Evolutionary conservation across 768 basidiomycete genomes (phyloP).

Genomic region (Paxillus ammoniavirescens): DNA sequence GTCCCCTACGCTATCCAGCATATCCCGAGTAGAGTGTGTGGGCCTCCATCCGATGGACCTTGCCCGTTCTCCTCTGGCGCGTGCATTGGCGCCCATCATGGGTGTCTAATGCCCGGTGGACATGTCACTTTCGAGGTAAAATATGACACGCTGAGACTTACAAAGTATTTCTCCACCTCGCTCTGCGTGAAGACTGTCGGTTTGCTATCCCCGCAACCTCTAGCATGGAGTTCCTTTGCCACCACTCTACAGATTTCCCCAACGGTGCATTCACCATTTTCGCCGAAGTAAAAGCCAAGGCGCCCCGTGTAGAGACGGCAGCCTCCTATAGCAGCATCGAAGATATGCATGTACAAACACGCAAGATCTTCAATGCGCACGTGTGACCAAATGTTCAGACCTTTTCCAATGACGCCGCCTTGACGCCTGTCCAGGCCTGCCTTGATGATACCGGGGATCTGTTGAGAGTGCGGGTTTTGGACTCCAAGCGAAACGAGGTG

Average conservation of each 20-base stretch:
- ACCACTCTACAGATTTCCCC: conserved; percentile 43
- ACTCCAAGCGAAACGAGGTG: conserved; percentile 50
- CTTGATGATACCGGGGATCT: conserved; percentile 48
- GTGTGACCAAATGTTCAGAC: conserved; percentile 60
- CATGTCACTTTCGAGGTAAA: neutral
- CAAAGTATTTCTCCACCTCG: conserved; percentile 18
- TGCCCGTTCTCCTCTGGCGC: conserved; percentile 18
- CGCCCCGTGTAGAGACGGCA: conserved; percentile 23
- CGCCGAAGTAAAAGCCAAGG: conserved; percentile 54
- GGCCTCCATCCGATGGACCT: conserved; percentile 23
- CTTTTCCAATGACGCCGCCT: conserved; percentile 55
- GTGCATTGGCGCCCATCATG: conserved; percentile 19
- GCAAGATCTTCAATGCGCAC: conserved; percentile 52
- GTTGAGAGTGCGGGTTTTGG: conserved; percentile 50
- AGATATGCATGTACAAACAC: conserved; percentile 44
- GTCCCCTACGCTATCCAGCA: conserved; percentile 40
- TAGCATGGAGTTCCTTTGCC: conserved; percentile 34
- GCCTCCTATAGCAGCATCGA: conserved; percentile 32
- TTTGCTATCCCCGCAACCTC: conserved; percentile 5
- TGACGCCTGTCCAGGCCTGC: conserved; percentile 45
- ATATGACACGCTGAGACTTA: neutral
- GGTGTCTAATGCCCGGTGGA: conserved; percentile 7
- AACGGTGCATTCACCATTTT: conserved; percentile 46
- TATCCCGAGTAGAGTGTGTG: conserved; percentile 35
- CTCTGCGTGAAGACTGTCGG: conserved; percentile 43